phyloP scores from a whole-genome alignment of 2,329 filamentous ascomycete species.

The Fusarium kyushuense region DNA sequence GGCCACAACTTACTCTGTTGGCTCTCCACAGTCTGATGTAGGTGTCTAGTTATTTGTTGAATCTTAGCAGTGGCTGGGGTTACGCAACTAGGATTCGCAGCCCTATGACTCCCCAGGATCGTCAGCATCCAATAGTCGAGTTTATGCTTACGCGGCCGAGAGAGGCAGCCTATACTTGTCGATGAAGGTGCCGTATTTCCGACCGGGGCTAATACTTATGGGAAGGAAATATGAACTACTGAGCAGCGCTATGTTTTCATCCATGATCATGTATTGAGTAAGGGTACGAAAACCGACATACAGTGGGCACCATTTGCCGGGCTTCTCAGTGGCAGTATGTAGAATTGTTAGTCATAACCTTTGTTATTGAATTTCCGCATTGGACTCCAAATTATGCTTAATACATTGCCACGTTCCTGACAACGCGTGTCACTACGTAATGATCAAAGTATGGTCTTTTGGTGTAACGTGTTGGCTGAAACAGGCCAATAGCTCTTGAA shows the following conservation, averaged over 20 bases:
- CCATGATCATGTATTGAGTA: background rate
- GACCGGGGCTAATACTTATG: background rate
- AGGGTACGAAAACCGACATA: background rate
- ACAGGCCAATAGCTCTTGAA: slow-evolving; percentile 6
- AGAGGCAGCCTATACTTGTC: slow-evolving; percentile 28
- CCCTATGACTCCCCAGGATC: slow-evolving; percentile 42
- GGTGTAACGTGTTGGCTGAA: background rate
- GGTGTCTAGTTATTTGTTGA: background rate
- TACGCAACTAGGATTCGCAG: slow-evolving; percentile 44
- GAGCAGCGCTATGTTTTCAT: background rate
- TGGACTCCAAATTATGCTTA: slow-evolving; percentile 25
- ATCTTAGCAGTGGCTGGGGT: slow-evolving; percentile 9
- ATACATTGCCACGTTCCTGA: slow-evolving; percentile 16
- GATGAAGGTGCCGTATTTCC: slow-evolving; percentile 18
- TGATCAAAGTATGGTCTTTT: background rate
- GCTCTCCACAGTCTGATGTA: background rate
- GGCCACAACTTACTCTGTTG: background rate
- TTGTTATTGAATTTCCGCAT: background rate
- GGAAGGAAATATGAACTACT: background rate
- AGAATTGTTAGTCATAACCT: background rate
- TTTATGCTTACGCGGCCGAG: slow-evolving; percentile 42
- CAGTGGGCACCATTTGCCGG: background rate
- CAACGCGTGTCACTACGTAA: slow-evolving; percentile 7
- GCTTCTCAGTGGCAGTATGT: too few species aligned
- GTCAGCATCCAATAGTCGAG: slow-evolving; percentile 28